Evolutionary conservation across 176 grass and related monocot genomes (phyloP), one percentile per base, ranked within the genome.

Genomic region (Melocanna baccifera): DNA sequence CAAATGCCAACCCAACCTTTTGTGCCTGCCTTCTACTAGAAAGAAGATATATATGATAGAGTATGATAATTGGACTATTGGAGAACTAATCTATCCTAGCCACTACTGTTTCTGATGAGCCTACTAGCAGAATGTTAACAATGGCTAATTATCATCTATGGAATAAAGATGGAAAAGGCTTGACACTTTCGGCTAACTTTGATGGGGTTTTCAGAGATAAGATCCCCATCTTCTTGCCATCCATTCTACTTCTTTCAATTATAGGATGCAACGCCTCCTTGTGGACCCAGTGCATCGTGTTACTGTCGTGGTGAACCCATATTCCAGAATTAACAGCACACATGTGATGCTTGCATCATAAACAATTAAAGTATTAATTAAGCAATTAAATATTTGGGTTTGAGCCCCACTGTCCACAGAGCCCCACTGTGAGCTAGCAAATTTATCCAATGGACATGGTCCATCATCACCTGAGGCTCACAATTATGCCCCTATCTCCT

Each of bases 131-230:
- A 75, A 64, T 90, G 74, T 74, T 75, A 90, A 53, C 75, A 61
- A 39, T 43, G 62, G 71, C 56, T 82, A 88, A 88, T 87, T 81
- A 90, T 84, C 86, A 59, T 56, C 42, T 61, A 46, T 62, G 73
- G 72, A 79, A 91, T 90, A 92, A 94, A 90, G 88, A 94, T 43
- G 39, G 80, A 82, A 92, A 92, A 87, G 85, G 51, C 67, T 84
- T 87, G 86, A 63, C 77, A 94, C 94, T 94, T 97, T 97, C 94
- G 90, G 92, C 85, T 81, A 87, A 66, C 85, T 86, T 97, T 89
- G 85, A 92, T 83, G 85, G 73, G 84, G 77, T 88, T 85, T 90
- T 90, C 67, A 84, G 87, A 90, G 94, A 97, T 97, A 97, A 97
- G 86, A 94, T 97, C 90, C 92, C 86, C 87, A 84, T 85, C 77